phyloP scores from a whole-genome alignment of 2,329 filamentous ascomycete genomes.

The Colletotrichum caudatum region DNA sequence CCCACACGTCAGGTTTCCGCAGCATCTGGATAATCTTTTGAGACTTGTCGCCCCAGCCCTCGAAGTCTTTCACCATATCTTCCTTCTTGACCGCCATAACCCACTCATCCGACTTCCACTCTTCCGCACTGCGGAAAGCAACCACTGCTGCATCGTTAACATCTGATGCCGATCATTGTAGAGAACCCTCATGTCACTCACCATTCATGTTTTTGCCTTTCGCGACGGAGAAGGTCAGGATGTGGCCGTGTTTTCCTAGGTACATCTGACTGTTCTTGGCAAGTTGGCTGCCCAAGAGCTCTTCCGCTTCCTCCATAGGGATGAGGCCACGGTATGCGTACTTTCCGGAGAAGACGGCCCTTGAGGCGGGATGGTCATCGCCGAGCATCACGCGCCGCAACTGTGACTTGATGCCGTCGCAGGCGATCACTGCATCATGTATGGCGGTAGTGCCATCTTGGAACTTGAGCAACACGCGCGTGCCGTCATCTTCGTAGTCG shows the following conservation, averaged over 20 bases:
- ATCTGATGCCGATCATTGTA: neutral
- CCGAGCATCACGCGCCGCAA: slow-evolving; percentile 64
- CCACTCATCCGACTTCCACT: slow-evolving; percentile 37
- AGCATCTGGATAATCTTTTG: slow-evolving; percentile 31
- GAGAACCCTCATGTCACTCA: neutral
- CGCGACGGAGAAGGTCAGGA: slow-evolving; percentile 70
- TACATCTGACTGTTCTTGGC: slow-evolving; percentile 60
- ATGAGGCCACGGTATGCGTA: slow-evolving; percentile 66
- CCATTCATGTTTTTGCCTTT: slow-evolving; percentile 66
- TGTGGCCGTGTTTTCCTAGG: slow-evolving; percentile 66
- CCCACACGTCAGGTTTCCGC: slow-evolving; percentile 37
- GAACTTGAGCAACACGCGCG: slow-evolving; percentile 50
- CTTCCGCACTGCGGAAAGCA: slow-evolving; percentile 23
- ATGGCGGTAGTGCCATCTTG: slow-evolving; percentile 54
- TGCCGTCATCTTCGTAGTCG: slow-evolving; percentile 34
- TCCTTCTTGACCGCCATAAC: slow-evolving; percentile 22
- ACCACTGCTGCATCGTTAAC: slow-evolving; percentile 14
- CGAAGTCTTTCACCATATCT: slow-evolving; percentile 36
- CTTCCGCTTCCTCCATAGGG: slow-evolving; percentile 64
- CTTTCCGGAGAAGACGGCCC: slow-evolving; percentile 62
- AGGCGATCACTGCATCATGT: slow-evolving; percentile 62
- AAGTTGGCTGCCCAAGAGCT: slow-evolving; percentile 57
- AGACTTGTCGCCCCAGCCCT: slow-evolving; percentile 26
- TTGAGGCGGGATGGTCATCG: slow-evolving; percentile 52
- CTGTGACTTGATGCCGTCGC: slow-evolving; percentile 69